Base-by-base conservation (phyloP, 2,329 filamentous ascomycete genomes). In the Epichloe glyceriae region DNA sequence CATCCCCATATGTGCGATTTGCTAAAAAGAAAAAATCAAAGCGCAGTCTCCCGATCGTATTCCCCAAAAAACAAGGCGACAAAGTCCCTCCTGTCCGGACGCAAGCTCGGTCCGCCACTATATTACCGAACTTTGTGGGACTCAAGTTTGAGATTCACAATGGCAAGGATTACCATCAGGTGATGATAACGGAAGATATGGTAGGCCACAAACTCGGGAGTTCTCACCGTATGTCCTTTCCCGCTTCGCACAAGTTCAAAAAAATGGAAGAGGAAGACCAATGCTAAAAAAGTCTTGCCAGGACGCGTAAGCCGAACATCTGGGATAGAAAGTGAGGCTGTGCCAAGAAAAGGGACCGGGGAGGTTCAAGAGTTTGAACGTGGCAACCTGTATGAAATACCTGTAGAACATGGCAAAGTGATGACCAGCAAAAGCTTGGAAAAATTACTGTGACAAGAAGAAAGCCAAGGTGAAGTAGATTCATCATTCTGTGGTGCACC, bases 181-280 rank as follows among this genome's bases (percentile, higher is more conserved):
- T 95, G 50, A 77, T 75, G 57, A 86, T 96, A 56, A 95, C 89
- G 15, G 90, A 95, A 66, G 87, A 95, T 62, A 96, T 96, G 90
- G 90, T 96, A 47, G 90, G 90, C 50, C 86, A 93, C 69, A 96
- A 95, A 71, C 75, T 96, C 58, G 90, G 90, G 90, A 96, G 70
- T 96, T 95, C 67, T 83, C 88, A 55, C 74, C 80, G 89, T 95
- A 79, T 62, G 88, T 80, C 47, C 42, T 20, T 15, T 30, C 35
- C 44, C 50, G 38, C 17, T 50, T 19, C 3, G 35, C 19, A 11
- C 33, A 19, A 5, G 2, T 44, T 33, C 1, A 44, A 14, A n/a
- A 30, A 19, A 26, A 8, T 5, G 12, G 5, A 19, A 35, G 8
- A 26, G 11, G n/a, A 41, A 14, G n/a, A 38, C 1, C 26, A 17